A percentile compares a stretch with the other conserved stretches of the same genome.
Evolutionary conservation across 2,329 filamentous ascomycete species (phyloP).

Genomic region (Paecilomyces fulvus): DNA sequence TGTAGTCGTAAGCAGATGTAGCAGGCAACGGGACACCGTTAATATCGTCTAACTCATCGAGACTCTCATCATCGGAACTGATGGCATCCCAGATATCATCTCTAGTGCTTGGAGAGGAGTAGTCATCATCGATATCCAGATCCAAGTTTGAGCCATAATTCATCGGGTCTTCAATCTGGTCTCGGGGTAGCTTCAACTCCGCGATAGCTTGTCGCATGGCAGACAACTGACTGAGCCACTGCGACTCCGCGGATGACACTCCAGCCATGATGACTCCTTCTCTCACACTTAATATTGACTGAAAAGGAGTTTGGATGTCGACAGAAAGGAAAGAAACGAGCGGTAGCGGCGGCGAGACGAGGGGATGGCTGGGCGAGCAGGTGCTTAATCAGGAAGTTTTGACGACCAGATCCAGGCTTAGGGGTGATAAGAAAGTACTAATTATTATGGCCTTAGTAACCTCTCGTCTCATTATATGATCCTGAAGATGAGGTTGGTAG

Average conservation of each 20-base stretch:
- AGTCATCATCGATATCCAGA: constrained; percentile 55
- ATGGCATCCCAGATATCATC: constrained; percentile 94
- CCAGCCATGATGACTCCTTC: constrained; percentile 11
- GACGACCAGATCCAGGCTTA: not conserved
- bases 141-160: constrained; percentile 46
- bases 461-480: not conserved
- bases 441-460: not conserved
- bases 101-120: constrained; percentile 51
- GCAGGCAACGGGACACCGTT: constrained; percentile 29
- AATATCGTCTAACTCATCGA: constrained; percentile 53
- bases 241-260: constrained; percentile 39
- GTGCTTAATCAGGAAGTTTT: not conserved
- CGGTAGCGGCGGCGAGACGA: not conserved
- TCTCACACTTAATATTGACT: not conserved
- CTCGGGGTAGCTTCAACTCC: constrained; percentile 53
- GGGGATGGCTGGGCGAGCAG: not conserved
- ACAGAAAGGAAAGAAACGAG: not conserved
- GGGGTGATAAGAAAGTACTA: not conserved
- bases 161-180: constrained; percentile 31
- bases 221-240: constrained; percentile 79
- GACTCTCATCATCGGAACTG: constrained; percentile 61
- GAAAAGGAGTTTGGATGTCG: not conserved
- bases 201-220: constrained; percentile 82
- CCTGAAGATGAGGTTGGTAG: not conserved
- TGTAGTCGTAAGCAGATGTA: constrained; percentile 42